Percentiles rank a stretch among this genome's conserved stretches.
Evolutionary conservation across 2,329 filamentous ascomycete genomes (phyloP).

Genomic region (Fusarium armeniacum): DNA sequence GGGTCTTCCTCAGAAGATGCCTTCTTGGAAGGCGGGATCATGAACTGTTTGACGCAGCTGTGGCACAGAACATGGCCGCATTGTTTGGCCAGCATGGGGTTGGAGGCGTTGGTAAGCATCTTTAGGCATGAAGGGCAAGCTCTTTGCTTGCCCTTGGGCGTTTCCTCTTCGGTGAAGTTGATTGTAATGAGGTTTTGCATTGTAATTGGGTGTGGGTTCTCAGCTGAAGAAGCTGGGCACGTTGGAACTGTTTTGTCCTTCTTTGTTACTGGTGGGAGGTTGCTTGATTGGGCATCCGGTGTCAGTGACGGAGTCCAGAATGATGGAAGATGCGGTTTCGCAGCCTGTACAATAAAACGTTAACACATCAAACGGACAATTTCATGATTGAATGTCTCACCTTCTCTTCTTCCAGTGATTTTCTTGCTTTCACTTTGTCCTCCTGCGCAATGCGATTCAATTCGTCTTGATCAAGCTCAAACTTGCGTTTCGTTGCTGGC

Average conservation of each 20-base stretch:
- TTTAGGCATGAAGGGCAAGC: conserved; percentile 91
- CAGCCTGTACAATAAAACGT: conserved; percentile 59
- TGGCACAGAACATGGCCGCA: conserved; percentile 95
- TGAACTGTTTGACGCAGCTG: conserved; percentile 86
- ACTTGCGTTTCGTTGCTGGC: conserved; percentile 75
- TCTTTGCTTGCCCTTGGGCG: conserved; percentile 60
- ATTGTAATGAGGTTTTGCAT: conserved; percentile 83
- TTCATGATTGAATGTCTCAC: conserved; percentile 53
- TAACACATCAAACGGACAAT: conserved; percentile 19
- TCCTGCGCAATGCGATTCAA: conserved; percentile 76
- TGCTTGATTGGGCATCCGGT: conserved; percentile 64
- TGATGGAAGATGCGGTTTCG: conserved; percentile 79
- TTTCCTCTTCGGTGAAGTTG: conserved; percentile 79
- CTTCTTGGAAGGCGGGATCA: conserved; percentile 68
- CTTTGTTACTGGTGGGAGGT: conserved; percentile 69
- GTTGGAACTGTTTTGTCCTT: conserved; percentile 76
- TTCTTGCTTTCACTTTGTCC: conserved; percentile 78
- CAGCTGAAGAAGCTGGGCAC: conserved; percentile 80
- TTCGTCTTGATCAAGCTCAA: conserved; percentile 80
- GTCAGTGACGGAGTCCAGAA: conserved; percentile 95
- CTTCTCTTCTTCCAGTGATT: conserved; percentile 80
- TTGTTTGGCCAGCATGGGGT: conserved; percentile 84
- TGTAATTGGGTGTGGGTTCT: conserved; percentile 79
- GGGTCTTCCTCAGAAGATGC: conserved; percentile 62
- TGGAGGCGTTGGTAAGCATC: conserved; percentile 82